phyloP scores from a whole-genome alignment of 306 rosid species.

The Inga laurina region DNA sequence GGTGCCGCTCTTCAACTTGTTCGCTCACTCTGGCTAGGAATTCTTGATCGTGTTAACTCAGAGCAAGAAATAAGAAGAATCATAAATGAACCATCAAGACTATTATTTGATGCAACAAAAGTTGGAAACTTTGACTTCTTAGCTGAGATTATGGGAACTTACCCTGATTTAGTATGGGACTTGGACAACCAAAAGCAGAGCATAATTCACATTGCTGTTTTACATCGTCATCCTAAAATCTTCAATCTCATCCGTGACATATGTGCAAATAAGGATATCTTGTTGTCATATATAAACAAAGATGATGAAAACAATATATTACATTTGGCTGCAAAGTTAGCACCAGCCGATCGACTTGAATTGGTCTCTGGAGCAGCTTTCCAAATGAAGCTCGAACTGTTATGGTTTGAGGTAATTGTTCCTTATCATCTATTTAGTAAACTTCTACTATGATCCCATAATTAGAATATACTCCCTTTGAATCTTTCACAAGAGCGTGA shows the following conservation, averaged over 20 bases:
- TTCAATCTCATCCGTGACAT: slow-evolving; percentile 42
- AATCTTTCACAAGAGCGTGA: too few species aligned
- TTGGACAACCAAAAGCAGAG: background rate
- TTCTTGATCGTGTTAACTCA: background rate
- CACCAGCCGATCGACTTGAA: slow-evolving; percentile 34
- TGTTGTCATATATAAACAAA: background rate
- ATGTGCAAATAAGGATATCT: slow-evolving; percentile 17
- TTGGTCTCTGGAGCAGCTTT: slow-evolving; percentile 45
- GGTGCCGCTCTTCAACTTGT: background rate
- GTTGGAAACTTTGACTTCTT: slow-evolving; percentile 47
- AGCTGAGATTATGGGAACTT: slow-evolving; percentile 31
- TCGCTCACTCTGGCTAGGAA: background rate
- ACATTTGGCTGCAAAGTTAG: slow-evolving; percentile 46
- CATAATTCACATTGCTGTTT: slow-evolving; percentile 41
- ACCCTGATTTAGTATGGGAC: slow-evolving; percentile 29
- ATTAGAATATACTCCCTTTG: too few species aligned
- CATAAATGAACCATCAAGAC: slow-evolving; percentile 5
- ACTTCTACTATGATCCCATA: too few species aligned
- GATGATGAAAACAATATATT: slow-evolving; percentile 11
- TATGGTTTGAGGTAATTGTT: slow-evolving; percentile 39
- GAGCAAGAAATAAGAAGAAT: background rate
- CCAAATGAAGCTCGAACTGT: slow-evolving; percentile 39
- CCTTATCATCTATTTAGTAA: too few species aligned
- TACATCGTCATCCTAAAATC: slow-evolving; percentile 37
- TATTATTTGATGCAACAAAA: slow-evolving; percentile 33